These are phyloP conservation scores for Saccharomyces pastorianus DNA, from an alignment of 1,139 yeast species.

Conservation along the genomic window DNA sequence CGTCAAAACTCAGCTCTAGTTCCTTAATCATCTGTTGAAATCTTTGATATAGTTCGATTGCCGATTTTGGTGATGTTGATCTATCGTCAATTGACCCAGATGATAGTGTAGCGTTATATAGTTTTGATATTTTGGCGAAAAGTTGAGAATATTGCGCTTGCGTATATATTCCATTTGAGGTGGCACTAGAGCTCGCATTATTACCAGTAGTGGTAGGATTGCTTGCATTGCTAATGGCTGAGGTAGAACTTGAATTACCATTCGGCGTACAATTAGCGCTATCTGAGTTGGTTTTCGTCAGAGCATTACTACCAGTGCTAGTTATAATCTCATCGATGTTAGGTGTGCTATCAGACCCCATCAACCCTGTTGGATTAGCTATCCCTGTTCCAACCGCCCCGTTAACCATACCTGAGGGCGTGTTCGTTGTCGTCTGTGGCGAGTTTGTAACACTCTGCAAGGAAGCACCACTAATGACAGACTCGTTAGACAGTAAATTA, in stretches of 20 bases:
- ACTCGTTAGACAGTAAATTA: conserved; percentile 22
- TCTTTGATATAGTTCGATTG: conserved; percentile 30
- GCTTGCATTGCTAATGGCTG: conserved; percentile 7
- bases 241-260: neutral
- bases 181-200: conserved; percentile 5
- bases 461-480: conserved; percentile 19
- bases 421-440: conserved; percentile 20
- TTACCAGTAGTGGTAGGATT: neutral
- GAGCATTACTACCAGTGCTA: neutral
- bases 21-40: conserved; percentile 30
- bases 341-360: conserved; percentile 5
- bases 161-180: conserved; percentile 3
- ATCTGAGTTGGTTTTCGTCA: neutral
- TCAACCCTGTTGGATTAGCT: neutral
- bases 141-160: conserved; percentile 18
- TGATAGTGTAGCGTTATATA: conserved; percentile 25
- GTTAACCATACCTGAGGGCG: conserved; percentile 15
- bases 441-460: conserved; percentile 18
- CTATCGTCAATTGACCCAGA: conserved; percentile 22
- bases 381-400: neutral
- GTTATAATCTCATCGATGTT: conserved; percentile 1
- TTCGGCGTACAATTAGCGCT: conserved; percentile 12
- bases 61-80: conserved; percentile 28
- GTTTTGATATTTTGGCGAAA: conserved; percentile 22
- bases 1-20: conserved; percentile 26